These are phyloP conservation scores for Apiospora koreana DNA, from an alignment of 2,329 filamentous ascomycete genomes.

Conservation along the genomic window DNA sequence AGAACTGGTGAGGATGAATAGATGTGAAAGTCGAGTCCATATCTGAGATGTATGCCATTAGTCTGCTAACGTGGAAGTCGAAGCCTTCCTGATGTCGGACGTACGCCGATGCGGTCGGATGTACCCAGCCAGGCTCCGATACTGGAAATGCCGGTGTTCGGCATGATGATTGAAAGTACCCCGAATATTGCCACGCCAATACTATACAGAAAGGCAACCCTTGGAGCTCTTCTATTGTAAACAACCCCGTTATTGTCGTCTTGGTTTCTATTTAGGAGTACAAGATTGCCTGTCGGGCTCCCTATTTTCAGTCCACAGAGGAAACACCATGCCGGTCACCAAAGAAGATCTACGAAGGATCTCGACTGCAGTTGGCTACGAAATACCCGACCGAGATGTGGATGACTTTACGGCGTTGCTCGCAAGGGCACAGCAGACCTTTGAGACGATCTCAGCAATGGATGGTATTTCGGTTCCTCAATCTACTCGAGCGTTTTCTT, in stretches of 20 bases:
- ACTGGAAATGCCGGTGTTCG: neutral
- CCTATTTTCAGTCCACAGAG: neutral
- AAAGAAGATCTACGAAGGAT: constrained; percentile 23
- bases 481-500: neutral
- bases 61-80: no score
- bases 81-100: neutral
- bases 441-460: constrained; percentile 19
- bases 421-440: constrained; percentile 12
- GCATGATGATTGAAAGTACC: neutral
- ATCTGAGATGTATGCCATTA: no score
- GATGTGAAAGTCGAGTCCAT: no score
- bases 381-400: constrained; percentile 27
- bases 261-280: neutral
- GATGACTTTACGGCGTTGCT: constrained; percentile 30
- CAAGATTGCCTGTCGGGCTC: neutral
- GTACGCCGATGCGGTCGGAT: neutral
- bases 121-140: neutral
- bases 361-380: constrained; percentile 30
- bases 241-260: neutral
- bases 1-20: no score
- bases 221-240: neutral
- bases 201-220: neutral
- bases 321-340: constrained; percentile 11
- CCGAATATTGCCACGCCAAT: neutral
- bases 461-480: constrained; percentile 16